Percentiles rank a stretch among this genome's conserved stretches.
These are phyloP conservation scores for Nidula microcarpa DNA, from an alignment of 768 basidiomycete species.

Conservation along the genomic window DNA sequence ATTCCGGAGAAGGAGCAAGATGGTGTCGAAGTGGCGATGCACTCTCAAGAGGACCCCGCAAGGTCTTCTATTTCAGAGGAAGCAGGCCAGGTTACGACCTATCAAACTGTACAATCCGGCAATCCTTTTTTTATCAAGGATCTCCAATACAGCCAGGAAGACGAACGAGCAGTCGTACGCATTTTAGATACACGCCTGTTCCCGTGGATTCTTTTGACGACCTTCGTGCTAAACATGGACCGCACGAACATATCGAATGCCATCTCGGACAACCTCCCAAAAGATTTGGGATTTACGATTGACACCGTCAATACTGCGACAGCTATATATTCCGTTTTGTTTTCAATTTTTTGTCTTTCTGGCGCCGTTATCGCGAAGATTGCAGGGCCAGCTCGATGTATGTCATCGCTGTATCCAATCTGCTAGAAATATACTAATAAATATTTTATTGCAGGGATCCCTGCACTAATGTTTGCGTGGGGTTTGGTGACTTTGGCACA, in stretches of 20 bases:
- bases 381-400: conserved; percentile 33
- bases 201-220: conserved; percentile 27
- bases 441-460: conserved; percentile 24
- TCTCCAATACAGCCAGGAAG: conserved; percentile 24
- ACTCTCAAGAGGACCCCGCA: not conserved
- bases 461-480: conserved; percentile 36
- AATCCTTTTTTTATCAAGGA: conserved; percentile 20
- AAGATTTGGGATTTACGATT: conserved; percentile 35
- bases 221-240: conserved; percentile 35
- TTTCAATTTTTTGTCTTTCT: conserved; percentile 28
- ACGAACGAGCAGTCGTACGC: conserved; percentile 24
- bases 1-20: not conserved
- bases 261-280: conserved; percentile 33
- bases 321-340: conserved; percentile 30
- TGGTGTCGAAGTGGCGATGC: not conserved
- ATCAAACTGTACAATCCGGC: not conserved
- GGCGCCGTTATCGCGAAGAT: conserved; percentile 37
- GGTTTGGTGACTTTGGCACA: conserved; percentile 33
- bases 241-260: conserved; percentile 39
- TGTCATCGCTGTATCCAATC: not conserved
- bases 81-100: not conserved
- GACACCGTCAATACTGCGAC: conserved; percentile 34
- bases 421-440: not conserved
- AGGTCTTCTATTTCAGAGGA: not conserved
- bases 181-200: conserved; percentile 22